Base-by-base conservation (phyloP, 2,329 filamentous ascomycete genomes). In the Colletotrichum tropicale region DNA sequence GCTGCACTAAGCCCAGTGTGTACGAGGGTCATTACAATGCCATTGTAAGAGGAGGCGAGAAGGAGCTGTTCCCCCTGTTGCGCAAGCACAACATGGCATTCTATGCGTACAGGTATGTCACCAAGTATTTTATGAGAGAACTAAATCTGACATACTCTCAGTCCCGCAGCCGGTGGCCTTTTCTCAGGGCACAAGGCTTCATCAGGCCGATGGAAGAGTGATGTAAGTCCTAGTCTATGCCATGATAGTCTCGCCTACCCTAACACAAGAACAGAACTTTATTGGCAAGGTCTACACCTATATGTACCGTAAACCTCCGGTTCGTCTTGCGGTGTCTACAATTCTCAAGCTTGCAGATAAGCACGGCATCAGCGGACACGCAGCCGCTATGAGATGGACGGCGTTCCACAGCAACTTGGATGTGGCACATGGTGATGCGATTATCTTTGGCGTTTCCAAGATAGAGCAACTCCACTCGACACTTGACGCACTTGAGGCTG, bases 111-210 rank as follows among this genome's bases (percentile, higher is more conserved):
- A 52, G 43, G 43, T 52, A 13, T 21, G n/a, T 52, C n/a, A 21
- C 13, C 6, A 0, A 8, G 1, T 21, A 13, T 21, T 52, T 21
- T 21, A 0, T 13, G n/a, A 7, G n/a, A 4, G 43, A 52, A 52
- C 43, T 8, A n/a, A 21, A n/a, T 52, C 43, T 52, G 43, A 52
- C 43, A 5, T 13, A 2, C 10, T 21, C 3, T 52, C n/a, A 52
- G 43, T 52, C 43, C 43, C 43, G 43, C 43, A 52, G 43, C 43
- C 2, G 43, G 43, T 4, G 43, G 43, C 6, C 18, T 52, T 21
- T 52, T 52, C 12, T 52, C 43, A 52, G 43, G 43, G 0, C 43
- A 52, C 43, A 52, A 52, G 43, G 43, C n/a, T 52, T 52, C 43
- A 7, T 52, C n/a, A 8, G n/a, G 43, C 43, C 43, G 43, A 6